Conservation (phyloP, 208 protist species). For the Porcisia hertigi region DNA sequence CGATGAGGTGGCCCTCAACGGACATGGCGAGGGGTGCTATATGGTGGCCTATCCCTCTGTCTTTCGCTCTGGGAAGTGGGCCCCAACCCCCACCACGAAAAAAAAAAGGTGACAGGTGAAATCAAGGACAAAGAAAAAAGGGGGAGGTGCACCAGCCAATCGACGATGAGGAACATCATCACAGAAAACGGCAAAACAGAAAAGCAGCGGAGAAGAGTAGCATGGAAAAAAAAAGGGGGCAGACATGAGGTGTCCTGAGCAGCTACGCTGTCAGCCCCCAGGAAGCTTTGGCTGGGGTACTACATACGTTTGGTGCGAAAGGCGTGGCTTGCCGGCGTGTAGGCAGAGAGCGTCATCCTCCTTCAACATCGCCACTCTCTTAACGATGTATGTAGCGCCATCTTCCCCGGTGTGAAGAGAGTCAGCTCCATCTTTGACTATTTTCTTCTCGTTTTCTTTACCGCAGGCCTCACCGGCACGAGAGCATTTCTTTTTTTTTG, state of each 20-base stretch:
- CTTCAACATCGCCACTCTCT: neutral
- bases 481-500: too few species aligned
- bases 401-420: neutral
- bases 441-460: too few species aligned
- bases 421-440: neutral
- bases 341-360: neutral
- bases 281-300: too few species aligned
- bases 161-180: too few species aligned
- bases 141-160: too few species aligned
- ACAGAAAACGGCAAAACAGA: too few species aligned
- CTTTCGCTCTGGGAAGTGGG: neutral
- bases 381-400: neutral
- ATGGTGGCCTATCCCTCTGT: neutral
- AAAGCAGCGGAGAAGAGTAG: too few species aligned
- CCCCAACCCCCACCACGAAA: neutral
- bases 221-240: too few species aligned
- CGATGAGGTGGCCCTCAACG: slow-evolving; percentile 31
- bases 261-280: neutral
- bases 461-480: too few species aligned
- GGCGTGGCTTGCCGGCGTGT: neutral
- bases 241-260: too few species aligned
- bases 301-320: neutral
- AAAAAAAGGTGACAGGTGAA: neutral
- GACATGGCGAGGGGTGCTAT: slow-evolving; percentile 10
- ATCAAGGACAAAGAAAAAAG: too few species aligned